Base-by-base conservation (phyloP, 2,329 filamentous ascomycete genomes). In the Trichoderma cornu-damae region DNA sequence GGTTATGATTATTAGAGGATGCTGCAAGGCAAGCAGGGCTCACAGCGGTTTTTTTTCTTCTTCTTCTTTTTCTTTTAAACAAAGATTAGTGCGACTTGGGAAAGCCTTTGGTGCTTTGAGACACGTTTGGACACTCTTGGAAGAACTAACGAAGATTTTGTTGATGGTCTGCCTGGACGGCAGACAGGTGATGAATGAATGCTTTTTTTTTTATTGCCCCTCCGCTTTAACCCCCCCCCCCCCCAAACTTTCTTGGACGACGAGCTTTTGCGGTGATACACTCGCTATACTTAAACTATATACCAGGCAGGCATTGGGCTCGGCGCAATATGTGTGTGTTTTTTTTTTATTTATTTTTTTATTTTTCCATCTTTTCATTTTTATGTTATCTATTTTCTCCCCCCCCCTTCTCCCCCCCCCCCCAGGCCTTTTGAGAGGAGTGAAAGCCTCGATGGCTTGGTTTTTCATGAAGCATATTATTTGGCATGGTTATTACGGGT, bases 21-120 rank as follows among this genome's bases (percentile, higher is more conserved):
- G 72, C 73, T 72, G 72, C 73, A 66, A 77, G 73, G 75, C 73
- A 65, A 37, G 38, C 51, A 35, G 49, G 57, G 49, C 40, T 55
- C 26, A 46, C 35, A 47, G 26, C 42, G 43, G 42, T 20, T 53
- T n/a, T n/a, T n/a, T n/a, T n/a, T n/a, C n/a, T n/a, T n/a, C n/a
- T n/a, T n/a, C n/a, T n/a, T n/a, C n/a, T n/a, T n/a, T n/a, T n/a
- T n/a, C n/a, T n/a, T 53, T 50, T 43, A 24, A 28, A 54, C 43
- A 57, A 54, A 57, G 48, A 60, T 56, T 61, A 64, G 63, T 65
- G 63, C 69, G 67, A 68, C 64, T 67, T 69, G 66, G 64, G 63
- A 63, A 64, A 58, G 58, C 64, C 61, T 66, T 66, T 61, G 18
- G 43, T 16, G 65, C 26, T 46, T 55, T 44, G 51, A 47, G 12